These are phyloP conservation scores for Myxozyma udenii DNA, from an alignment of 805 yeast species.

Conservation along the genomic window DNA sequence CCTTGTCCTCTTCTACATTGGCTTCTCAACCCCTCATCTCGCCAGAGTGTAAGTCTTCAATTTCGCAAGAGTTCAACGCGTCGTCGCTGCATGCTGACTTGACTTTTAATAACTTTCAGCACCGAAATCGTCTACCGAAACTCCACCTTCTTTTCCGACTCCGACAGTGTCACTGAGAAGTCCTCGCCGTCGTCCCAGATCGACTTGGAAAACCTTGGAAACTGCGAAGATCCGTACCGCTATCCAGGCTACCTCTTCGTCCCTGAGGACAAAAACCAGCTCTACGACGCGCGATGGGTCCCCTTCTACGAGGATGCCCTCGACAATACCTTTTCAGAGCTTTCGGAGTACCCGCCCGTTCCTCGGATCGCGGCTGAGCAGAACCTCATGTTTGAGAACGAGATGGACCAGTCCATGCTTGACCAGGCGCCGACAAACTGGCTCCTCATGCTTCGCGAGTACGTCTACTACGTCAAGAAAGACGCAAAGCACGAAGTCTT, in stretches of 20 bases:
- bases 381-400: slow-evolving; percentile 1
- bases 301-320: slow-evolving; percentile 5
- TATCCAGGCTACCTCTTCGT: slow-evolving; percentile 20
- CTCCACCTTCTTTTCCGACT: background rate
- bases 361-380: background rate
- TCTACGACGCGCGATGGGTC: slow-evolving; percentile 2
- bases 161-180: background rate
- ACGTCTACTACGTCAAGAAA: background rate
- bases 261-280: background rate
- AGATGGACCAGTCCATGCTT: background rate
- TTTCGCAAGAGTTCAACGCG: too few relatives aligned
- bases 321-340: background rate
- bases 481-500: background rate
- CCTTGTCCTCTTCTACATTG: background rate
- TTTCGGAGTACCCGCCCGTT: background rate
- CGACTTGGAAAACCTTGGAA: too few relatives aligned
- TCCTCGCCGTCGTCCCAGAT: background rate
- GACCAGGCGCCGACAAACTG: slow-evolving; percentile 1
- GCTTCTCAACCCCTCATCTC: background rate
- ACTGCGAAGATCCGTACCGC: slow-evolving; percentile 23
- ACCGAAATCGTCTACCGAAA: background rate
- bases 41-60: background rate
- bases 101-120: background rate
- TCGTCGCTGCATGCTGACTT: too few relatives aligned
- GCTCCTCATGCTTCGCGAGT: background rate